Percentiles rank a stretch among this genome's conserved stretches.
phyloP scores from a whole-genome alignment of 2,329 filamentous ascomycete species.

The Acrocalymma vagum region DNA sequence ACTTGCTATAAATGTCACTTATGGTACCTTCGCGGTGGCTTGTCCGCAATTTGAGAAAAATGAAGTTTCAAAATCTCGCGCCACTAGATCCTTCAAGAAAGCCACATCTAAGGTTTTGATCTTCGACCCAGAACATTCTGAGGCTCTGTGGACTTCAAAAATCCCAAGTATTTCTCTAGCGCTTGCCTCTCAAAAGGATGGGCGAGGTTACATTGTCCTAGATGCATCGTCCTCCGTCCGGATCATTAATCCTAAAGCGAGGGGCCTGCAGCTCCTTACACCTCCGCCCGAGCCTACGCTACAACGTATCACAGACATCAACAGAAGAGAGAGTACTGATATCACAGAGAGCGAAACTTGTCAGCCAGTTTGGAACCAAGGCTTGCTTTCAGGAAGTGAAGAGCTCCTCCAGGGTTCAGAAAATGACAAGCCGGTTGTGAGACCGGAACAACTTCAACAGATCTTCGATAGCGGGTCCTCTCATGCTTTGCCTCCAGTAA shows the following conservation, averaged over 20 bases:
- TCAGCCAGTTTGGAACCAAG: too few species aligned
- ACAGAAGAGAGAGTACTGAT: too few species aligned
- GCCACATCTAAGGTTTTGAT: constrained; percentile 64
- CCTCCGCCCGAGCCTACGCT: constrained; percentile 43
- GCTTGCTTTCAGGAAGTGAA: constrained; percentile 14
- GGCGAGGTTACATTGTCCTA: constrained; percentile 77
- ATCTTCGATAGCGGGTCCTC: constrained; percentile 74
- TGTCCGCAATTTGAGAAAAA: constrained; percentile 46
- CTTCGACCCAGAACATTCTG: constrained; percentile 69
- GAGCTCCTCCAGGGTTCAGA: constrained; percentile 41
- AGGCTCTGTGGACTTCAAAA: constrained; percentile 67
- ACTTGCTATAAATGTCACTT: constrained; percentile 73
- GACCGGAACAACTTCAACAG: constrained; percentile 72
- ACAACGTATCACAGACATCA: constrained; percentile 13
- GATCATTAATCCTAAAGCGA: constrained; percentile 43
- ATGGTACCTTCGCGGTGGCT: constrained; percentile 54
- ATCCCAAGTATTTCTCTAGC: constrained; percentile 68
- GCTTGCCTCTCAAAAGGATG: constrained; percentile 69
- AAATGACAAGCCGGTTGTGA: constrained; percentile 67
- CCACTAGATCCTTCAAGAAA: constrained; percentile 41
- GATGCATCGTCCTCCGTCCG: constrained; percentile 80
- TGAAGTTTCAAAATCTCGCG: constrained; percentile 36
- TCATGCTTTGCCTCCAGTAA: constrained; percentile 74
- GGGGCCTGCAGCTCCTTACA: constrained; percentile 33
- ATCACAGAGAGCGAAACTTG: too few species aligned